These are phyloP conservation scores for Hyparrhenia diplandra DNA, from an alignment of 176 grass and related monocot species.

Conservation along the genomic window DNA sequence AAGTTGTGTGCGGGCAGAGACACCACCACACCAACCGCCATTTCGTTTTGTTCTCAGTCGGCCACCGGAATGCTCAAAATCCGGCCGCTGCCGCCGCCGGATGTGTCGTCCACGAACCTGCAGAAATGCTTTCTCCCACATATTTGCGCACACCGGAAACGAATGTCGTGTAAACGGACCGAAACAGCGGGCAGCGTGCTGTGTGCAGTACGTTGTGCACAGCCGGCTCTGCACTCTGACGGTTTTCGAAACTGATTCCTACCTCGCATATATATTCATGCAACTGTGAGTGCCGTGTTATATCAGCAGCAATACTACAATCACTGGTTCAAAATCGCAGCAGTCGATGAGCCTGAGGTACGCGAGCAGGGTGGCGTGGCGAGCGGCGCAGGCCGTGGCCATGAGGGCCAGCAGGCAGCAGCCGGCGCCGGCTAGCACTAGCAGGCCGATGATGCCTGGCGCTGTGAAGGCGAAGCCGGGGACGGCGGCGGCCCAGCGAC, in stretches of 20 bases:
- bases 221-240: neutral
- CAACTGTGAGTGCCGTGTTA: neutral
- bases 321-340: no score
- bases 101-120: neutral
- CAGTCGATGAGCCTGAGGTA: constrained; percentile 35
- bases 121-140: neutral
- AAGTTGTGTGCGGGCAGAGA: neutral
- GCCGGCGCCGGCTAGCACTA: neutral
- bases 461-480: neutral
- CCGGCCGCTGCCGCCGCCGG: neutral
- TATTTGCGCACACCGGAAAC: constrained; percentile 26
- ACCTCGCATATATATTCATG: neutral
- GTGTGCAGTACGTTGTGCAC: no score
- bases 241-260: neutral
- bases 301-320: neutral
- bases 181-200: neutral
- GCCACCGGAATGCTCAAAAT: neutral
- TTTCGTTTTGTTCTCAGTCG: neutral
- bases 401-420: constrained; percentile 4
- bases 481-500: neutral
- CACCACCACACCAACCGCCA: neutral
- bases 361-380: constrained; percentile 22
- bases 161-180: neutral
- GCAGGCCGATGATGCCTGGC: neutral
- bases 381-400: constrained; percentile 11